Evolutionary conservation across 805 yeast species (phyloP).

Genomic region (Candida cerambycidarum): DNA sequence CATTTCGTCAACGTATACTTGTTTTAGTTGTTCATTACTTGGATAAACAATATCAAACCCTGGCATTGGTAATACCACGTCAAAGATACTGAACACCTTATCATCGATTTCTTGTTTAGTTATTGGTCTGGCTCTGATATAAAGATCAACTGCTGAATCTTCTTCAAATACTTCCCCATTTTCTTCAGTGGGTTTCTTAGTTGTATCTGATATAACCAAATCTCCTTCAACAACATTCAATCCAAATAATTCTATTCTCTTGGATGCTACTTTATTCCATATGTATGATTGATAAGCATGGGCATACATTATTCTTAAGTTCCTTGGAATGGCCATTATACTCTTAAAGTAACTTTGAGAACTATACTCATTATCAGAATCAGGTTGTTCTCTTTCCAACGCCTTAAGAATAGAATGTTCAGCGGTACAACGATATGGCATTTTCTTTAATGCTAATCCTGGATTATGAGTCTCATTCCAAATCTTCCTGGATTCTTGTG

Average conservation of each 20-base stretch:
- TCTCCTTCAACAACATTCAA: conserved; percentile 75
- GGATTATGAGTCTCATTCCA: conserved; percentile 81
- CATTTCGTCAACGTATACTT: conserved; percentile 73
- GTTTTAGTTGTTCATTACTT: conserved; percentile 54
- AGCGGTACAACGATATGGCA: conserved; percentile 90
- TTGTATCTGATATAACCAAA: conserved; percentile 50
- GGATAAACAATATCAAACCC: conserved; percentile 94
- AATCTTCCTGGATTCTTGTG: conserved; percentile 74
- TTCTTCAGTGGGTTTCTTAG: conserved; percentile 13
- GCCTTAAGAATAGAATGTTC: conserved; percentile 70
- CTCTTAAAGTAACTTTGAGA: conserved; percentile 69
- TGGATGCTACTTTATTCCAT: conserved; percentile 87
- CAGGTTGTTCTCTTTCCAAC: conserved; percentile 51
- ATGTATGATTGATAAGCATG: conserved; percentile 97
- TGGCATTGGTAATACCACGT: conserved; percentile 93
- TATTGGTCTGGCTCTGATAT: conserved; percentile 68
- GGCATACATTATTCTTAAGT: conserved; percentile 89
- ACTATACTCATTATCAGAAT: conserved; percentile 45
- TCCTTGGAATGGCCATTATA: conserved; percentile 86
- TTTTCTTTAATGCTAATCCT: conserved; percentile 56
- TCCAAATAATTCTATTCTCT: conserved; percentile 72
- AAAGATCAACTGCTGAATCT: conserved; percentile 60
- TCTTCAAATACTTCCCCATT: conserved; percentile 54
- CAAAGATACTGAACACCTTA: conserved; percentile 66
- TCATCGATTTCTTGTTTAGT: conserved; percentile 68